These are phyloP conservation scores for Chaetomiaceae sp. DNA, from an alignment of 2,329 filamentous ascomycete species.

Conservation along the genomic window DNA sequence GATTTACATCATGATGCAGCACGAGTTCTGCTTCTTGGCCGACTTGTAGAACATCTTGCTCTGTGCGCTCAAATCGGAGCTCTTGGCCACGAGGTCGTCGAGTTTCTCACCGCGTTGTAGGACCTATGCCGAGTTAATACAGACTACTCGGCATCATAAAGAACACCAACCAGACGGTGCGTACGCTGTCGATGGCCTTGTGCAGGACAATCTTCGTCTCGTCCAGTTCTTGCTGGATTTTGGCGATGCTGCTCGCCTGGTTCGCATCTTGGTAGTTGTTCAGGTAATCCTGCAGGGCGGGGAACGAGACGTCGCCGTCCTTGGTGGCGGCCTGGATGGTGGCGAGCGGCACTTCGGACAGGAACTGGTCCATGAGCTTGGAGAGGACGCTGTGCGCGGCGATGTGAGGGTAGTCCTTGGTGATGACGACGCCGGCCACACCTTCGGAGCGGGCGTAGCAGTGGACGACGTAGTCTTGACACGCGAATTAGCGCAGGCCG, in stretches of 20 bases:
- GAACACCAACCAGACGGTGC: not conserved
- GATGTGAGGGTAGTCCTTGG: slow-evolving; percentile 69
- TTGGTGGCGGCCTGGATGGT: slow-evolving; percentile 23
- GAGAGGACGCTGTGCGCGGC: slow-evolving; percentile 83
- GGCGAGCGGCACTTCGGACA: slow-evolving; percentile 55
- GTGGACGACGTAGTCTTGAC: slow-evolving; percentile 66
- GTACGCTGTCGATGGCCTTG: slow-evolving; percentile 85
- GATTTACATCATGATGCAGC: slow-evolving; percentile 68
- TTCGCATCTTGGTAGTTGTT: slow-evolving; percentile 76
- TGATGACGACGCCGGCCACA: slow-evolving; percentile 72
- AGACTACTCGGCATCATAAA: not conserved
- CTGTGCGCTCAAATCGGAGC: slow-evolving; percentile 80
- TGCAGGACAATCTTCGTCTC: slow-evolving; percentile 97
- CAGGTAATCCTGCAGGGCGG: slow-evolving; percentile 73
- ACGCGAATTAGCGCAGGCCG: slow-evolving; percentile 3
- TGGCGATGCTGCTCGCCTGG: slow-evolving; percentile 86
- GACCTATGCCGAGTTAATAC: slow-evolving; percentile 29
- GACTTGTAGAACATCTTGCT: slow-evolving; percentile 97
- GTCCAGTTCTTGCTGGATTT: slow-evolving; percentile 94
- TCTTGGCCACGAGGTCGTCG: slow-evolving; percentile 89
- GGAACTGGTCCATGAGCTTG: slow-evolving; percentile 85
- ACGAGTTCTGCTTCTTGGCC: slow-evolving; percentile 78
- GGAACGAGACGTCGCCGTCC: slow-evolving; percentile 58
- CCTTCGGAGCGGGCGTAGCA: slow-evolving; percentile 72
- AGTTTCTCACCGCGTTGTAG: slow-evolving; percentile 95